Base-by-base conservation (phyloP, 768 basidiomycete genomes). In the Lentinula sp. region DNA sequence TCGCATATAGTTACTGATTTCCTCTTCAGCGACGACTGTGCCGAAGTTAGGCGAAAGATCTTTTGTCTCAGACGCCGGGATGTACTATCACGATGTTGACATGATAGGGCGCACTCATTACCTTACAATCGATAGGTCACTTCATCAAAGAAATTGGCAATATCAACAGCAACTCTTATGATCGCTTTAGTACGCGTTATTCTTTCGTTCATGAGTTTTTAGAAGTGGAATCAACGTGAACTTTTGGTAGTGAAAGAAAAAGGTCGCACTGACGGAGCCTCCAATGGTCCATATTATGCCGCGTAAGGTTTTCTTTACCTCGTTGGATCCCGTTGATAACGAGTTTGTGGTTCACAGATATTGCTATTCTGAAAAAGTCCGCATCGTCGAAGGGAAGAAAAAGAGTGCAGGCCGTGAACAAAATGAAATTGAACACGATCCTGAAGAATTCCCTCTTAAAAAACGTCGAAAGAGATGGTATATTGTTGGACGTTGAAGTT, bases 351-450 rank as follows among this genome's bases (percentile, higher is more conserved):
- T 39, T 49, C 23, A 0, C 63, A 79, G 78, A 31, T 81, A 80
- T 63, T 70, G 76, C 15, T 80, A 80, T 69, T 81, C 80, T 51
- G 80, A 82, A 63, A 81, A 79, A 66, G 69, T 75, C 40, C 70
- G 78, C 43, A 78, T 80, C 60, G 63, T 74, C 0, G 75, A 79
- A 50, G 78, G 75, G n/a, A 80, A 81, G 69, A 79, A 80, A 68
- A 81, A 78, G 65, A 75, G 75, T 2, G 62, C 75, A 21, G 78
- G 74, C 40, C 66, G 77, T 23, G 52, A 66, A 31, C 67, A 69
- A n/a, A 76, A 72, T 62, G 78, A 80, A 63, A 51, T 18, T 9
- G 62, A 68, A 35, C 58, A 70, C 3, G 3, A 28, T 28, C 28
- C 28, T 28, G 28, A 28, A 3, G 3, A 4, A 28, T 28, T 3